Evolutionary conservation across 2,329 filamentous ascomycete species (phyloP), one percentile per base, ranked within the genome.

Genomic region (Colletotrichum costaricense): DNA sequence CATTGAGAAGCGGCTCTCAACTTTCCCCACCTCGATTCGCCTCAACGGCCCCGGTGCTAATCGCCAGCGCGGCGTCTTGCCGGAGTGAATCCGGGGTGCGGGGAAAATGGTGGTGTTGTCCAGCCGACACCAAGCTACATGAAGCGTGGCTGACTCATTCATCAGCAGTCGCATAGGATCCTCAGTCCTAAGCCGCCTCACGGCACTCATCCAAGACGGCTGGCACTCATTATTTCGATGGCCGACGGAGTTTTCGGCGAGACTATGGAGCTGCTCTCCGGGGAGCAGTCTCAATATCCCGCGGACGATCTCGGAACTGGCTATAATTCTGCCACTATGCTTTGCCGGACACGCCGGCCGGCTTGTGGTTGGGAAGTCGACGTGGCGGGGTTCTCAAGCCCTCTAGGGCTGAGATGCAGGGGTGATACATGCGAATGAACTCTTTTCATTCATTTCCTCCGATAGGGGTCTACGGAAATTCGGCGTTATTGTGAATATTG

Each of bases 361-460:
- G 52, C n/a, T 56, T 26, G 28, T 38, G 22, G 4, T n/a, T 28
- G 42, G 19, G 16, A 49, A 8, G 42, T 49, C n/a, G 42, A 49
- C 19, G 19, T 22, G 7, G 19, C 42, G 42, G 42, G 42, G 42
- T 49, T n/a, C 16, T 9, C n/a, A n/a, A 49, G 42, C 42, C 19
- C 19, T 7, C 54, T 60, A 70, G 55, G 67, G 63, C 63, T 67
- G 68, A 54, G 22, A 6, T 42, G 33, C 63, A 67, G 54, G 55
- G 68, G 46, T 70, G 5, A 55, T 46, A 46, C 55, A 60, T 70
- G 55, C 56, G 14, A 19, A 9, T 19, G 26, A 16, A 54, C n/a
- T 22, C 12, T 60, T 33, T 35, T 12, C 4, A 19, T 7, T 7
- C 16, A 22, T 35, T 28, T 7, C 8, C 14, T 16, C 16, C 26